Conservation (phyloP, 139 green algal species). For the Chlamydomonas sp. region DNA sequence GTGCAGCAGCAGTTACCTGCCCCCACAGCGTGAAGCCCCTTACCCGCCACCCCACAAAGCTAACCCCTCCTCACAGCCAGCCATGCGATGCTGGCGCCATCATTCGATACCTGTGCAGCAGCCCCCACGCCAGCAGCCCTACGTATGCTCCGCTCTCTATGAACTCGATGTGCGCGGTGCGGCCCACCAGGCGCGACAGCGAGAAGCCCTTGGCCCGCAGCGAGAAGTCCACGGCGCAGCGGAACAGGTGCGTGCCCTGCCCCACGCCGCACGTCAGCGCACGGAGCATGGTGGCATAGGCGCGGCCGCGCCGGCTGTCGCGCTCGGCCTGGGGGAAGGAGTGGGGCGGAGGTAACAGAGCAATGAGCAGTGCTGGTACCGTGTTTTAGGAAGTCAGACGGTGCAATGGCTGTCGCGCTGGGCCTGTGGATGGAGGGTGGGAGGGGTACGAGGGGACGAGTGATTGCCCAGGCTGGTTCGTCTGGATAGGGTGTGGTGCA, state of each 20-base stretch:
- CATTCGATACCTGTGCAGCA: slow-evolving; percentile 10
- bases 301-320: slow-evolving; percentile 21
- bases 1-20: not conserved
- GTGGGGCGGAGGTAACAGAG: not conserved
- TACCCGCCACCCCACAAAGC: too few relatives aligned
- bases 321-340: not conserved
- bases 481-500: too few relatives aligned
- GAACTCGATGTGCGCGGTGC: slow-evolving; percentile 74
- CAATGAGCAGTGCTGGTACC: not conserved
- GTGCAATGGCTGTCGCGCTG: too few relatives aligned
- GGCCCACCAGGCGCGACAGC: slow-evolving; percentile 52
- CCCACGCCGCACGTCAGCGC: slow-evolving; percentile 27
- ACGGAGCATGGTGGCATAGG: slow-evolving; percentile 22
- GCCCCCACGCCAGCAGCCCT: slow-evolving; percentile 41
- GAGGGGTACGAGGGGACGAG: too few relatives aligned
- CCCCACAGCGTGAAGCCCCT: not conserved
- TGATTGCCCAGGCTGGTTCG: too few relatives aligned
- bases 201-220: slow-evolving; percentile 36
- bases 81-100: not conserved
- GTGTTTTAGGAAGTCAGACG: not conserved
- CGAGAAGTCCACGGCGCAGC: slow-evolving; percentile 56
- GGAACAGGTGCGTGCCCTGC: slow-evolving; percentile 41
- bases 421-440: too few relatives aligned
- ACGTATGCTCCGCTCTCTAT: slow-evolving; percentile 59
- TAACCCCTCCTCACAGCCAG: not conserved